Evolutionary conservation across 108 stramenopile species (phyloP).

Genomic region (Licmophora abbreviata): DNA sequence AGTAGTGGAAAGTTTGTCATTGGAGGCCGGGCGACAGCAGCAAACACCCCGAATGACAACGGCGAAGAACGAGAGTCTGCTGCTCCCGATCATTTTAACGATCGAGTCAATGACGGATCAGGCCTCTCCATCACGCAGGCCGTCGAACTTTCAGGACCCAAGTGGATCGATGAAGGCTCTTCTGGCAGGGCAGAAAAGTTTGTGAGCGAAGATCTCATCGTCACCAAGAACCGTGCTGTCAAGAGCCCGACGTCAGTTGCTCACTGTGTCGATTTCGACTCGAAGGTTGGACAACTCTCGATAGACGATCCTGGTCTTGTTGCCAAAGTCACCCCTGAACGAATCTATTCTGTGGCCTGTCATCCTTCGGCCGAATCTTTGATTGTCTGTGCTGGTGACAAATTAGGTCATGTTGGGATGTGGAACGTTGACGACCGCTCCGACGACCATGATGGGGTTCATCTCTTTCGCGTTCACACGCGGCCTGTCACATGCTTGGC

Average conservation of each 20-base stretch:
- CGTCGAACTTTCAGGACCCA: slow-evolving; percentile 33
- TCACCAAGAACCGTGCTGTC: slow-evolving; percentile 18
- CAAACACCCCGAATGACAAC: background rate
- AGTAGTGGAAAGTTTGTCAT: background rate
- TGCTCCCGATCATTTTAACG: slow-evolving; percentile 34
- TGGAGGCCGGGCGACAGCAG: background rate
- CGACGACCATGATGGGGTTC: slow-evolving; percentile 27
- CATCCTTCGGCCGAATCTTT: slow-evolving; percentile 54
- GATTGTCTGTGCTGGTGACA: slow-evolving; percentile 42
- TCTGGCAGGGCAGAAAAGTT: slow-evolving; percentile 28
- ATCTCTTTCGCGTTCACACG: slow-evolving; percentile 55
- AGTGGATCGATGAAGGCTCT: slow-evolving; percentile 45
- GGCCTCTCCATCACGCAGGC: slow-evolving; percentile 41
- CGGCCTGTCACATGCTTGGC: slow-evolving; percentile 42
- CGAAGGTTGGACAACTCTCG: slow-evolving; percentile 30
- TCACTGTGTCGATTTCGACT: background rate
- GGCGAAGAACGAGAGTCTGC: slow-evolving; percentile 1
- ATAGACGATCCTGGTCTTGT: slow-evolving; percentile 47
- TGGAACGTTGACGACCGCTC: slow-evolving; percentile 9
- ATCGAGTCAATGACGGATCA: slow-evolving; percentile 68
- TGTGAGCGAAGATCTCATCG: slow-evolving; percentile 7
- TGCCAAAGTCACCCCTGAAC: slow-evolving; percentile 72
- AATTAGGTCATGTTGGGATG: slow-evolving; percentile 4
- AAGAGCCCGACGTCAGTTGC: slow-evolving; percentile 6
- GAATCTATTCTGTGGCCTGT: slow-evolving; percentile 56